These are phyloP conservation scores for Geum urbanum DNA, from an alignment of 306 rosid genomes.

Conservation along the genomic window DNA sequence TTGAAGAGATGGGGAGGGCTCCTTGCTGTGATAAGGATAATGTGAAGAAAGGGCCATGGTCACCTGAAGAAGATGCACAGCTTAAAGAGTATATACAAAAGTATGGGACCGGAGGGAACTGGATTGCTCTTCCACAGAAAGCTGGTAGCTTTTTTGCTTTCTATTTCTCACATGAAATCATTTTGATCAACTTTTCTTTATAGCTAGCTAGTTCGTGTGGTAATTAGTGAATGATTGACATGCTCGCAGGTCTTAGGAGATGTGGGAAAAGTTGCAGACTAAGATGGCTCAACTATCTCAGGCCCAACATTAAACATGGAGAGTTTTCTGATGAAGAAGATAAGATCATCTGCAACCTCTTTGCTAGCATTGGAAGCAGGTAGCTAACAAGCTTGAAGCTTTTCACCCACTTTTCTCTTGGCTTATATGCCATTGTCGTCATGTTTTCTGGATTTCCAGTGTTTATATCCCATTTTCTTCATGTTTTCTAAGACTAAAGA, in stretches of 20 bases:
- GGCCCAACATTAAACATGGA: conserved; percentile 90
- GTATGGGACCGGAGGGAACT: conserved; percentile 85
- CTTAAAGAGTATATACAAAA: conserved; percentile 61
- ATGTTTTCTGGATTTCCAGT: conserved; percentile 4
- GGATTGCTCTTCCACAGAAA: conserved; percentile 89
- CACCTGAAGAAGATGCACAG: conserved; percentile 89
- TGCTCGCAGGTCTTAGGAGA: conserved; percentile 63
- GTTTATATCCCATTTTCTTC: neutral
- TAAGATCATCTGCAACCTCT: conserved; percentile 67
- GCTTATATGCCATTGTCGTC: neutral
- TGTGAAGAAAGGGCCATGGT: conserved; percentile 97
- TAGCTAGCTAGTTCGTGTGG: neutral
- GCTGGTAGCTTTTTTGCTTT: conserved; percentile 40
- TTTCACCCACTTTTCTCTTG: neutral
- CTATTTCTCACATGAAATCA: neutral
- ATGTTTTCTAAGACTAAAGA: neutral
- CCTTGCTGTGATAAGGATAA: conserved; percentile 94
- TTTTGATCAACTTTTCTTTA: neutral
- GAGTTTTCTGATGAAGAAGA: conserved; percentile 88
- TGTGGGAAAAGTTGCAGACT: conserved; percentile 96
- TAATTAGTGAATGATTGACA: neutral
- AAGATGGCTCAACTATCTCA: conserved; percentile 92
- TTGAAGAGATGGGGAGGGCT: conserved; percentile 73
- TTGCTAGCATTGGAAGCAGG: conserved; percentile 94
- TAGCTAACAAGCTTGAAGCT: conserved; percentile 9